Percentiles rank a stretch among this genome's conserved stretches.
Evolutionary conservation across 176 grass and related monocot species (phyloP).

Genomic region (Oryza coarctata): DNA sequence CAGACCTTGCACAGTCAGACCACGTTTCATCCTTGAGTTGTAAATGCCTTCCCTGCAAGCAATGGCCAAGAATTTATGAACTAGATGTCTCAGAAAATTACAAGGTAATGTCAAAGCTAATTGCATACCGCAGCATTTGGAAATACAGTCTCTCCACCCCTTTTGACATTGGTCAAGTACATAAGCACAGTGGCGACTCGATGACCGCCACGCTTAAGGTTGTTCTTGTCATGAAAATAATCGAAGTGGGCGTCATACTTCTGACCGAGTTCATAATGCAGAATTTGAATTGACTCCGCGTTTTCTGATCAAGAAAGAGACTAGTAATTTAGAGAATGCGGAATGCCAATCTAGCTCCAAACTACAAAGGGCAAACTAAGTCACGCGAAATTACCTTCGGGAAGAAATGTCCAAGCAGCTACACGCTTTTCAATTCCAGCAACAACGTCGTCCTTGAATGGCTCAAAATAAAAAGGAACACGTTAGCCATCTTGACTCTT

Average conservation of each 20-base stretch:
- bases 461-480: not conserved
- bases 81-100: not conserved
- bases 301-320: constrained; percentile 47
- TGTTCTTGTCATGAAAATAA: constrained; percentile 66
- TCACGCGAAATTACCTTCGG: constrained; percentile 47
- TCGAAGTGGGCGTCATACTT: constrained; percentile 88
- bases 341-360: not conserved
- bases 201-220: constrained; percentile 62
- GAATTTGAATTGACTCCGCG: constrained; percentile 62
- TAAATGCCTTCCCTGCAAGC: constrained; percentile 53
- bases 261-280: constrained; percentile 60
- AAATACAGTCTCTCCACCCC: constrained; percentile 84
- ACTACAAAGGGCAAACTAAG: not conserved
- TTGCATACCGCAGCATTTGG: constrained; percentile 55
- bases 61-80: constrained; percentile 7
- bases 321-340: constrained; percentile 10
- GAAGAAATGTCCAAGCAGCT: constrained; percentile 80
- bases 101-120: not conserved
- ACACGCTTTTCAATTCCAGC: constrained; percentile 61
- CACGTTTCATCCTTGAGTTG: constrained; percentile 65
- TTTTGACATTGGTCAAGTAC: constrained; percentile 73
- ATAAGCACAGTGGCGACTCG: constrained; percentile 82
- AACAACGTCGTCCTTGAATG: constrained; percentile 55
- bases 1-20: constrained; percentile 63
- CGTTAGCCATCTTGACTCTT: not conserved